Base-by-base conservation (phyloP, 163 green algal genomes). In the Volvox carteri region DNA sequence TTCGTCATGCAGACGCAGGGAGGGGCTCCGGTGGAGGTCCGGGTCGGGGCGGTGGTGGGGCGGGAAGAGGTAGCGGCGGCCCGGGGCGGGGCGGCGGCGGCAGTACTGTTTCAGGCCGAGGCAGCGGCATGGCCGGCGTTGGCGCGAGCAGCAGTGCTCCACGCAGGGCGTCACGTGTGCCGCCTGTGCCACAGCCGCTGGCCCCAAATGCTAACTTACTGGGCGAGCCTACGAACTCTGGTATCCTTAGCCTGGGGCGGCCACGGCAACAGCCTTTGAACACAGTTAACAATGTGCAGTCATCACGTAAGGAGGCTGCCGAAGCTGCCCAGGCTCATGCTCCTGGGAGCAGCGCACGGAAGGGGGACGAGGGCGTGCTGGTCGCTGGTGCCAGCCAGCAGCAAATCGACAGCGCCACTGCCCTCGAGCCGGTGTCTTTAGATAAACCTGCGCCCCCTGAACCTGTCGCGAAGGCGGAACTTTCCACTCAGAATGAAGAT, bases 191-290 rank as follows among this genome's bases (percentile, higher is more conserved):
- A 19, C 79, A 86, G 23, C 79, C 79, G 14, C 4, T 77, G 2
- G 41, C 48, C 0, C 41, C 42, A 2, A 58, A 42, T 41, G 60
- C 37, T 19, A 39, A 33, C 16, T 35, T 58, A 2, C 14, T 23
- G 12, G 16, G 28, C 12, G 60, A 78, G n/a, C 39, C 58, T 16
- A 8, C 30, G 21, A 65, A n/a, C 28, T 77, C 58, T 0, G 60
- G 62, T 25, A 86, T 86, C 37, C 56, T 77, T 42, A 86, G 79
- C 62, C 79, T 86, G 41, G 79, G 79, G 5, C 65, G 44, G 44
- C 79, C 79, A 3, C 28, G 79, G 60, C 79, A 86, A 30, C 60
- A 86, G 79, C 79, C 60, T 2, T 28, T 30, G 28, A 54, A 44
- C 60, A 30, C 42, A 4, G 62, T 86, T 0, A 70, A 70, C n/a